Conservation (phyloP, 345 rosid genomes). For the Populus alba region DNA sequence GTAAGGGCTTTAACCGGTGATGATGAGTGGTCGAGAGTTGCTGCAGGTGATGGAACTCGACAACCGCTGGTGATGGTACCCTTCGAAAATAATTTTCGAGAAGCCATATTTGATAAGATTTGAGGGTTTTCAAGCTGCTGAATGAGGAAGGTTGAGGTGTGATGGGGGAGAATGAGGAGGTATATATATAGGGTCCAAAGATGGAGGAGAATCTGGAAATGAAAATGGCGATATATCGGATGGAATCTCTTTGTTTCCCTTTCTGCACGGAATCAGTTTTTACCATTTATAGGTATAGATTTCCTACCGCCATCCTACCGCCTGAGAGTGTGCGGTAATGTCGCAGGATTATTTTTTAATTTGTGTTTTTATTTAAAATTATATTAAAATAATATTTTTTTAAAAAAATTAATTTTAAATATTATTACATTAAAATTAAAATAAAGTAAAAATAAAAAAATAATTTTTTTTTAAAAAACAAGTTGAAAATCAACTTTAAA, state of each 20-base stretch:
- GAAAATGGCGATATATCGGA: not conserved
- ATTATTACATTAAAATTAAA: no score
- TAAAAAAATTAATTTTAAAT: no score
- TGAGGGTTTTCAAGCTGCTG: not conserved
- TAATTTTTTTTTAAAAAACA: no score
- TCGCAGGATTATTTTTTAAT: no score
- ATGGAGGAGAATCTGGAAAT: constrained; percentile 8
- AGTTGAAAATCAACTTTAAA: no score
- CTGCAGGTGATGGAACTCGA: constrained; percentile 24
- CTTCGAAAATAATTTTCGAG: constrained; percentile 39
- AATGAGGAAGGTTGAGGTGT: not conserved
- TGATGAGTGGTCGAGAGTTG: constrained; percentile 15
- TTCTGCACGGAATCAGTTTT: not conserved
- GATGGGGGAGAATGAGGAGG: not conserved
- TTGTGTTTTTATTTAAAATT: no score
- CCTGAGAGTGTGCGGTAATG: no score
- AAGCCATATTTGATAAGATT: constrained; percentile 43
- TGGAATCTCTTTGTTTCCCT: no score
- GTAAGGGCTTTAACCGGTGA: not conserved
- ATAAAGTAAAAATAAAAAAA: no score
- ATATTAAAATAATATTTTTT: no score
- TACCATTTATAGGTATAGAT: not conserved
- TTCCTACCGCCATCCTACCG: no score
- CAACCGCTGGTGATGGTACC: constrained; percentile 29
- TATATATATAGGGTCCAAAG: constrained; percentile 42